Evolutionary conservation across 768 basidiomycete species (phyloP).

Genomic region (Agaricus blazei): DNA sequence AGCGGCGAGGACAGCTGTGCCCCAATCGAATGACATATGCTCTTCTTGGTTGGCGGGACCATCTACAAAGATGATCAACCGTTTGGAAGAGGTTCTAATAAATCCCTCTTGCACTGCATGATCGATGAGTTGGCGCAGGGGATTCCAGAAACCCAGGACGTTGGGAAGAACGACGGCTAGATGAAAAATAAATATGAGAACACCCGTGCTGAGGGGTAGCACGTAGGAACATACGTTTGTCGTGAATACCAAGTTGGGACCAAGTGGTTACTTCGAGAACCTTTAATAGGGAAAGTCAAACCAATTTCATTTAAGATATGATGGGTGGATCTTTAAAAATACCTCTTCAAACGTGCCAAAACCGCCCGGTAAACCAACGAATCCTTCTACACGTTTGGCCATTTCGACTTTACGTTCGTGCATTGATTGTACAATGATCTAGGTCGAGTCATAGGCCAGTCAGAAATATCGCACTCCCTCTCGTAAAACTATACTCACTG

Average conservation of each 20-base stretch:
- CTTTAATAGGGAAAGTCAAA: constrained; percentile 25
- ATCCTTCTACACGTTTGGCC: constrained; percentile 76
- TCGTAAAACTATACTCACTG: constrained; percentile 17
- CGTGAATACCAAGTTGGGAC: constrained; percentile 87
- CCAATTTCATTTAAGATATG: too few species aligned
- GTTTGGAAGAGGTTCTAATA: constrained; percentile 57
- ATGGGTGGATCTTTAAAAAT: neutral
- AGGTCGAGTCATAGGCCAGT: neutral
- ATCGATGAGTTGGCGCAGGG: constrained; percentile 71
- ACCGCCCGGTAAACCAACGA: constrained; percentile 88
- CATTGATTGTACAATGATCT: constrained; percentile 79
- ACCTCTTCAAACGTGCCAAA: constrained; percentile 95
- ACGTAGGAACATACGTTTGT: constrained; percentile 54
- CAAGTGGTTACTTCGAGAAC: constrained; percentile 92
- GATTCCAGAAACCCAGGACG: constrained; percentile 77
- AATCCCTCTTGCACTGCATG: constrained; percentile 67
- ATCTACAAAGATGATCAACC: constrained; percentile 71
- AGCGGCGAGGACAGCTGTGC: constrained; percentile 58
- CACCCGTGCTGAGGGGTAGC: neutral
- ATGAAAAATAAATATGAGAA: neutral
- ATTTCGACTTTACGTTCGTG: constrained; percentile 89
- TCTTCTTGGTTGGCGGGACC: constrained; percentile 48
- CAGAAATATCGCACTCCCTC: neutral
- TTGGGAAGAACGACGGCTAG: constrained; percentile 85
- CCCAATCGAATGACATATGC: constrained; percentile 75